Percentiles rank a stretch among this genome's conserved stretches.
phyloP scores from a whole-genome alignment of 2,329 filamentous ascomycete genomes.

The Aureobasidium sp. region DNA sequence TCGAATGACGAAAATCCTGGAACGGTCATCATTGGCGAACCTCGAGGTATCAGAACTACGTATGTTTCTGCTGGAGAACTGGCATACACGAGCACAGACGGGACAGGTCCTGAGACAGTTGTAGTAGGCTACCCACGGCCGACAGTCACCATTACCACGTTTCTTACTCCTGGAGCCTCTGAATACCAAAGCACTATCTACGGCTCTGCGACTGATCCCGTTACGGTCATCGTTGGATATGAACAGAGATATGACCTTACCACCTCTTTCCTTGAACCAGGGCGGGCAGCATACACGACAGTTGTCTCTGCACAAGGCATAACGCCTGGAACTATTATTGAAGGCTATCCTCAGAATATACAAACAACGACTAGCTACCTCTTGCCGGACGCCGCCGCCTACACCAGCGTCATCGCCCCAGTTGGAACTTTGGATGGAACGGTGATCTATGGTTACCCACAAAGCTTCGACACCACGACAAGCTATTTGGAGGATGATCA shows the following conservation, averaged over 20 bases:
- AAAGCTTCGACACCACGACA: not conserved
- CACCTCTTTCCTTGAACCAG: not conserved
- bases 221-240: not conserved
- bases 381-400: not conserved
- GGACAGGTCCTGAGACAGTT: not conserved
- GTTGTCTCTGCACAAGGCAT: not conserved
- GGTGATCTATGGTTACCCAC: not conserved
- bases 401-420: not conserved
- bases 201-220: not conserved
- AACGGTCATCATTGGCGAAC: slow-evolving; percentile 1
- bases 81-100: slow-evolving; percentile 4
- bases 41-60: not conserved
- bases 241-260: not conserved
- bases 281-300: not conserved
- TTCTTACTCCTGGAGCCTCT: not conserved
- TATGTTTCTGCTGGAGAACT: not conserved
- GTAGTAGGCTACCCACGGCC: not conserved
- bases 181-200: not conserved
- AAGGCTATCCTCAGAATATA: not conserved
- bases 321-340: not conserved
- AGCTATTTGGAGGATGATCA: not conserved
- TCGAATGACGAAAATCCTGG: not conserved
- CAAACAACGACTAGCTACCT: not conserved
- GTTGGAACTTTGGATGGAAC: not conserved
- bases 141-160: not conserved